Conservation (phyloP, 768 basidiomycete species). For the Pluteus cervinus region DNA sequence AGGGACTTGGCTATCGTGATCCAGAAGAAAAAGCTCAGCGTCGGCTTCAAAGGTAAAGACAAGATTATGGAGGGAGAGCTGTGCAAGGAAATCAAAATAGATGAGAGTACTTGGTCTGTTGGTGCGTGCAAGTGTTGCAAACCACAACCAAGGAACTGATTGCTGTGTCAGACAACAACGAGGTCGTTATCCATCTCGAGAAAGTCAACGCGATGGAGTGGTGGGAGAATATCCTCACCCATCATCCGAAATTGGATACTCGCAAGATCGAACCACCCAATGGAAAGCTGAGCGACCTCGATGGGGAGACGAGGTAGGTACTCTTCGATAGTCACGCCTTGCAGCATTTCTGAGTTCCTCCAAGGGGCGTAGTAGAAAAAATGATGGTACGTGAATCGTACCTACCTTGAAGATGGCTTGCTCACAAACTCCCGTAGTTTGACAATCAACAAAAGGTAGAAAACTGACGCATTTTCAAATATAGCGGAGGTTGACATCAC, state of each 20-base stretch:
- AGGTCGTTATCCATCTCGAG: slow-evolving; percentile 73
- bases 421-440: slow-evolving; percentile 36
- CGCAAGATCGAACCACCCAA: slow-evolving; percentile 93
- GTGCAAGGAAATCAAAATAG: slow-evolving; percentile 90
- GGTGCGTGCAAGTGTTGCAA: slow-evolving; percentile 44
- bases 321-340: too few relatives aligned
- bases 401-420: slow-evolving; percentile 2
- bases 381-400: slow-evolving; percentile 81
- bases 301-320: slow-evolving; percentile 83
- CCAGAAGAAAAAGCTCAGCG: slow-evolving; percentile 75
- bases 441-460: slow-evolving; percentile 73
- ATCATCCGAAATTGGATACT: slow-evolving; percentile 96
- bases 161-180: slow-evolving; percentile 53
- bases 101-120: slow-evolving; percentile 96
- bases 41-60: slow-evolving; percentile 82
- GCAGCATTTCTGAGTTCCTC: too few relatives aligned
- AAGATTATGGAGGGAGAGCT: slow-evolving; percentile 86
- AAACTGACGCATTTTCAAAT: neutral
- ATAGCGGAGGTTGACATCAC: slow-evolving; percentile 5
- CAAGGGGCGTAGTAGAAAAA: slow-evolving; percentile 96
- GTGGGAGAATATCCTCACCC: slow-evolving; percentile 96
- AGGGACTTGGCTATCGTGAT: slow-evolving; percentile 70
- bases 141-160: slow-evolving; percentile 3
- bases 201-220: slow-evolving; percentile 85
- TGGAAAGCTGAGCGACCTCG: slow-evolving; percentile 93